These are phyloP conservation scores for Nicotiana tabacum DNA, from an alignment of 257 asterid species.

Conservation along the genomic window DNA sequence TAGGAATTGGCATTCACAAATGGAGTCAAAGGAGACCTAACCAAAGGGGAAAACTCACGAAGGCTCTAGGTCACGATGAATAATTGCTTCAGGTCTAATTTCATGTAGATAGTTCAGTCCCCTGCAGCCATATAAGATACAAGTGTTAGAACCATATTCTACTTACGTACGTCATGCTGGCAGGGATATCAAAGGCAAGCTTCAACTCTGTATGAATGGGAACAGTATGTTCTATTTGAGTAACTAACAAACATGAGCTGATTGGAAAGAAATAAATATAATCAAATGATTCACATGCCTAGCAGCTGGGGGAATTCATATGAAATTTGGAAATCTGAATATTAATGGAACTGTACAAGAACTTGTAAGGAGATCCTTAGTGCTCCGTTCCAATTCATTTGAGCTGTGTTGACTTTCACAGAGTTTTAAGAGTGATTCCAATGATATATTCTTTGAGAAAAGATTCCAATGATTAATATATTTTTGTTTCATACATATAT, in stretches of 20 bases:
- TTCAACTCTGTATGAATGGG: neutral
- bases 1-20: neutral
- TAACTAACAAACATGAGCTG: neutral
- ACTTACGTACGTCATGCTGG: neutral
- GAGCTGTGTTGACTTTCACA: neutral
- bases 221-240: neutral
- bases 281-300: neutral
- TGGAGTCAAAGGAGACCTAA: neutral
- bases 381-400: neutral
- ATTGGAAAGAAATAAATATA: neutral
- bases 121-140: constrained; percentile 39
- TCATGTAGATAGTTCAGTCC: constrained; percentile 95
- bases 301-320: neutral
- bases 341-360: neutral
- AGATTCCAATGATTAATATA: neutral
- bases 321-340: neutral
- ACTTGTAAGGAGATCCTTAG: neutral
- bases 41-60: constrained; percentile 50
- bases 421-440: neutral
- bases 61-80: constrained; percentile 95
- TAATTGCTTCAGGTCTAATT: constrained; percentile 72
- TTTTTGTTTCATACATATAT: neutral
- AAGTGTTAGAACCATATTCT: neutral
- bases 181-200: neutral
- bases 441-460: neutral